Base-by-base conservation (phyloP, 1,284 basidiomycete genomes). In the Trametes sp. region DNA sequence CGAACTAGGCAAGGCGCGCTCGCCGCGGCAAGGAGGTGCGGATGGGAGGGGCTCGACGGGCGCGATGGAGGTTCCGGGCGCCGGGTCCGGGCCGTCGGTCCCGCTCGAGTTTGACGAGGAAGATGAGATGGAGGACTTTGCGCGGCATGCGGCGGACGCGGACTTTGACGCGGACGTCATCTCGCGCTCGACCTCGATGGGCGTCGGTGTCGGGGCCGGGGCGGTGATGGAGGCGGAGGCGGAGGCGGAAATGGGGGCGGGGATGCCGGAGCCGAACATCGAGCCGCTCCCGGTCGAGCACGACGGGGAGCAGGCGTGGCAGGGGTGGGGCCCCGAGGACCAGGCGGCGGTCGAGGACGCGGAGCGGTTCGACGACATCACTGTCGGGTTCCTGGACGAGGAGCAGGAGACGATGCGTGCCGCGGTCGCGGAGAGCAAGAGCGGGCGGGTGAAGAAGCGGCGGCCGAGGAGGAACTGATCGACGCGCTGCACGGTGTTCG, bases 51-150 rank as follows among this genome's bases (percentile, higher is more conserved):
- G n/a, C n/a, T n/a, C n/a, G n/a, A n/a, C 31, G 31, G 31, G 5
- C 31, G 31, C 31, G 31, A 33, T 5, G 31, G 31, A 33, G 31
- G 31, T n/a, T n/a, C n/a, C n/a, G n/a, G 57, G 16, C 24, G 52
- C 5, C 24, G 48, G 38, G 14, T 29, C 49, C 21, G 59, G 50
- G 16, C 31, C 50, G 23, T 28, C 77, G 13, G 86, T 89, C 8
- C 83, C 86, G 35, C 78, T 90, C 44, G 86, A 89, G 74, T 91
- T 92, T 72, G 88, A 88, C 54, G 89, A 91, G 69, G 87, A 88
- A 60, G 89, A 90, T 54, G 87, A 89, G 61, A 19, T 51, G 41
- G 87, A 88, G 59, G 87, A 89, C 54, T 14, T 73, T 13, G 66
- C 55, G 7, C 59, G 55, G 33, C 62, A 67, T 26, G 55, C 45